phyloP scores from a whole-genome alignment of 352 stramenopile genomes.

The Phytophthora litchii region DNA sequence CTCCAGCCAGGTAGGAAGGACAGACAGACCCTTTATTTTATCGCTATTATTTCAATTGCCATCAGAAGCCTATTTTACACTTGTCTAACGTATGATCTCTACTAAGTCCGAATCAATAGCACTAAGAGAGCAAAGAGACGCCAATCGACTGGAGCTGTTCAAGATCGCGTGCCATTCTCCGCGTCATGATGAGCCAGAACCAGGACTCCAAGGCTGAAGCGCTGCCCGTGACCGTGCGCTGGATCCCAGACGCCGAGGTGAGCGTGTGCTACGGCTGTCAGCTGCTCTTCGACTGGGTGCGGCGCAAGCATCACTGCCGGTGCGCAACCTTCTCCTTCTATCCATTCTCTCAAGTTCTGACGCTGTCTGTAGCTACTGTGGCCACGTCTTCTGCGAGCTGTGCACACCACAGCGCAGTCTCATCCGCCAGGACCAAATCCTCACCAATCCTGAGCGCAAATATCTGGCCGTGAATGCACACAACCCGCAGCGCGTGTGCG shows the following conservation, averaged over 20 bases:
- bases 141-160: conserved; percentile 14
- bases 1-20: background rate
- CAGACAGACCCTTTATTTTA: conserved; percentile 12
- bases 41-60: conserved; percentile 11
- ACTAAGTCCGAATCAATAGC: conserved; percentile 3
- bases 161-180: conserved; percentile 23
- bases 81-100: background rate
- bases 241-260: conserved; percentile 83
- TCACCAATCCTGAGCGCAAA: conserved; percentile 69
- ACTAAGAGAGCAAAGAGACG: background rate
- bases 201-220: conserved; percentile 2
- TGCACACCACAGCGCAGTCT: conserved; percentile 76
- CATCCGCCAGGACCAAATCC: conserved; percentile 77
- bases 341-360: conserved; percentile 6
- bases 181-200: conserved; percentile 21
- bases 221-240: conserved; percentile 75
- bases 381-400: conserved; percentile 78
- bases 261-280: conserved; percentile 79
- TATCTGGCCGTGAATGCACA: conserved; percentile 82
- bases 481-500: conserved; percentile 86
- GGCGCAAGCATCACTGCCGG: conserved; percentile 91
- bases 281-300: conserved; percentile 89
- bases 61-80: conserved; percentile 2
- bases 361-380: conserved; percentile 52
- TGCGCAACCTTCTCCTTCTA: conserved; percentile 8